Conservation (phyloP, 345 rosid species). For the Aegle marmelos region DNA sequence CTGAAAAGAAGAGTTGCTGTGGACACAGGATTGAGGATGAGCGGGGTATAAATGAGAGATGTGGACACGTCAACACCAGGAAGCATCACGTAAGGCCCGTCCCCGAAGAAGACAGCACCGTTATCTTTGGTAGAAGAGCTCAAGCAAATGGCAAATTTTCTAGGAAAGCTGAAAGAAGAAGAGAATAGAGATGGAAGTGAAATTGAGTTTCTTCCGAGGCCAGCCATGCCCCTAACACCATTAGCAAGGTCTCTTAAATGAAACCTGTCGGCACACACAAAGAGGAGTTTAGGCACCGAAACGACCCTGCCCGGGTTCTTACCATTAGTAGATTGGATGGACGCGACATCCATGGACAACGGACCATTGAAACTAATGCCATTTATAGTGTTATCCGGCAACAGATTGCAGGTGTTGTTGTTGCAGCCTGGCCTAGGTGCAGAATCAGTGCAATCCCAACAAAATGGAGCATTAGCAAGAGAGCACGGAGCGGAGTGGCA, state of each 20-base stretch:
- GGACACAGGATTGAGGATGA: background rate
- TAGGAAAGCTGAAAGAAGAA: background rate
- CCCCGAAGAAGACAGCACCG: constrained; percentile 1
- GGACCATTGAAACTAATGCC: background rate
- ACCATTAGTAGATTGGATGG: background rate
- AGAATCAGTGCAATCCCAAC: background rate
- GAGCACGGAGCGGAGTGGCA: background rate
- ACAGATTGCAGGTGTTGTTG: background rate
- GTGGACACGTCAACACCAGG: background rate
- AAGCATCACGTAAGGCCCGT: background rate
- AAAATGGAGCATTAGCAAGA: background rate
- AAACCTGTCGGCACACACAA: background rate
- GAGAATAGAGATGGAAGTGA: background rate
- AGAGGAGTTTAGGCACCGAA: background rate
- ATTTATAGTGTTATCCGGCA: background rate
- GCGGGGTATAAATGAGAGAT: background rate
- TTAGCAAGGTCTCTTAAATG: background rate
- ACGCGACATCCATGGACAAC: background rate
- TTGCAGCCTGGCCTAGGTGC: background rate
- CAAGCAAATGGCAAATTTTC: background rate
- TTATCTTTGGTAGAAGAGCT: background rate
- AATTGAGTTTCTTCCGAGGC: background rate
- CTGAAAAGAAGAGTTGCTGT: background rate
- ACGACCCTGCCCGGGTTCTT: background rate
- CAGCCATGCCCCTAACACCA: background rate